phyloP scores from a whole-genome alignment of 1,139 yeast genomes.

The Lodderomyces margitis region DNA sequence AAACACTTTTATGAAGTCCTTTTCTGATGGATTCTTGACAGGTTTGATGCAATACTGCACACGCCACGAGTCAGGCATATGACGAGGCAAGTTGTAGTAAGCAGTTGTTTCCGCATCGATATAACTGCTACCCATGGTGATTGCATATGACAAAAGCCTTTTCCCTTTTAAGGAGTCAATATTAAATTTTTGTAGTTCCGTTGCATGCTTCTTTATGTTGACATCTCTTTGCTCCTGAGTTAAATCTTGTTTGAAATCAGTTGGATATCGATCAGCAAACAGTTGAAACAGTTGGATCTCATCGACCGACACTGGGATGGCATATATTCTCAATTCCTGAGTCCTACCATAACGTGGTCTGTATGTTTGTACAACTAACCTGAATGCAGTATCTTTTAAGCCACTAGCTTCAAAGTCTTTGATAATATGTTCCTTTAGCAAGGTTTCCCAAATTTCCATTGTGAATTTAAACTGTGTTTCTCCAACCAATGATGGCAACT shows the following conservation, averaged over 20 bases:
- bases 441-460: slow-evolving; percentile 51
- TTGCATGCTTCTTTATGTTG: slow-evolving; percentile 20
- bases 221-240: slow-evolving; percentile 18
- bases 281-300: slow-evolving; percentile 26
- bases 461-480: slow-evolving; percentile 70
- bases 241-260: slow-evolving; percentile 22
- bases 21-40: not conserved
- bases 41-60: slow-evolving; percentile 8
- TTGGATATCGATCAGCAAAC: slow-evolving; percentile 23
- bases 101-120: slow-evolving; percentile 2
- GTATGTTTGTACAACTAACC: slow-evolving; percentile 22
- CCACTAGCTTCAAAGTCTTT: slow-evolving; percentile 24
- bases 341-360: slow-evolving; percentile 11
- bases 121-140: slow-evolving; percentile 4
- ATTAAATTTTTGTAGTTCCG: slow-evolving; percentile 21
- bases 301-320: slow-evolving; percentile 29
- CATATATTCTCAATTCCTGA: slow-evolving; percentile 27
- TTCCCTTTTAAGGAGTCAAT: slow-evolving; percentile 9
- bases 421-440: slow-evolving; percentile 40
- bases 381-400: slow-evolving; percentile 20
- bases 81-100: slow-evolving; percentile 5
- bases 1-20: slow-evolving; percentile 6
- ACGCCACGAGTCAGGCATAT: slow-evolving; percentile 8
- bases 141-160: slow-evolving; percentile 9
- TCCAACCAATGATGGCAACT: slow-evolving; percentile 54